A percentile compares a stretch with the other conserved stretches of the same genome.
Evolutionary conservation across 164 flowering plant genomes (phyloP).

Genomic region (Kalanchoe fedtschenkoi): DNA sequence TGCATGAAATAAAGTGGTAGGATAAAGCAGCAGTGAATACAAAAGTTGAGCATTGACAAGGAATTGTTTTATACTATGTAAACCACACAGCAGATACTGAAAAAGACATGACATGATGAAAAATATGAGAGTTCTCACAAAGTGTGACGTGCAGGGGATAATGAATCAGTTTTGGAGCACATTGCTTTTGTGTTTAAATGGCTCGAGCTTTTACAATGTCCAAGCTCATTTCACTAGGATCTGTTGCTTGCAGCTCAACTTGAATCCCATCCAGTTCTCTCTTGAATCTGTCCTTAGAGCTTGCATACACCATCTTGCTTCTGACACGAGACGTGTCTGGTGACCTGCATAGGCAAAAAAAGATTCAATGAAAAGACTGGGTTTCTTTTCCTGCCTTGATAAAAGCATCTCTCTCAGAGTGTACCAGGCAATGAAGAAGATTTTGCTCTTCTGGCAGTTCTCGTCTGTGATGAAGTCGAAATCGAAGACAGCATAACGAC

Average conservation of each 20-base stretch:
- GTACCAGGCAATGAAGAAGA: slow-evolving; percentile 32
- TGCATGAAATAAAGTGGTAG: no score
- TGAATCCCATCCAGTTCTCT: slow-evolving; percentile 36
- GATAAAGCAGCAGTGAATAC: not conserved
- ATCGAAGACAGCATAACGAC: slow-evolving; percentile 30
- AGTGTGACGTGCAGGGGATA: not conserved
- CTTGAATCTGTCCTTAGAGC: slow-evolving; percentile 32
- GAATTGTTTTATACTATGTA: not conserved
- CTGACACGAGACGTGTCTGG: slow-evolving; percentile 27
- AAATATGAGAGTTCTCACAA: not conserved
- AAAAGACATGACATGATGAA: not conserved
- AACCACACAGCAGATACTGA: not conserved
- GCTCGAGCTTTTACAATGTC: slow-evolving; percentile 24
- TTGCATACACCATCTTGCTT: slow-evolving; percentile 27
- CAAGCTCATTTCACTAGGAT: slow-evolving; percentile 30
- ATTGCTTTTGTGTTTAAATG: slow-evolving; percentile 4
- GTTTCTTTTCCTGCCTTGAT: not conserved
- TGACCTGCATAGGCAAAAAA: slow-evolving; percentile 16
- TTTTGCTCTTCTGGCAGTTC: slow-evolving; percentile 26
- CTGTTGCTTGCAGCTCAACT: slow-evolving; percentile 36
- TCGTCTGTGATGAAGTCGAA: slow-evolving; percentile 26
- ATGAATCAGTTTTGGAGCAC: not conserved
- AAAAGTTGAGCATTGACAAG: not conserved
- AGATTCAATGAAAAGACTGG: not conserved
- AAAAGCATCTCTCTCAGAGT: not conserved